phyloP scores from a whole-genome alignment of 805 yeast species.

The Pichia manshurica region DNA sequence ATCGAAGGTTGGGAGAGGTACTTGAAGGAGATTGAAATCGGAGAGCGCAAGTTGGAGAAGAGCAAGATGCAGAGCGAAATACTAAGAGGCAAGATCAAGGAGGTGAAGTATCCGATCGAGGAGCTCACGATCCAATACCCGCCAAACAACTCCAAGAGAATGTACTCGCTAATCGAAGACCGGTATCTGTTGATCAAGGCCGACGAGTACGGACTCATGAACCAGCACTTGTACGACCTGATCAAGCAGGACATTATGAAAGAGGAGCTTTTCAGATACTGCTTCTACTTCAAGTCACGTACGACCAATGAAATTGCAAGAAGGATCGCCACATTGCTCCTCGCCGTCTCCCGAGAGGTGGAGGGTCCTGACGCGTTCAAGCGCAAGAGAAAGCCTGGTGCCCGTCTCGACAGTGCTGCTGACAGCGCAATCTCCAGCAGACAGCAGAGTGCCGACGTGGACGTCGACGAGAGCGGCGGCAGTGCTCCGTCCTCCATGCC shows the following conservation, averaged over 20 bases:
- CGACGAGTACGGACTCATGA: conserved; percentile 57
- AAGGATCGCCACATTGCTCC: conserved; percentile 59
- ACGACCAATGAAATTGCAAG: conserved; percentile 67
- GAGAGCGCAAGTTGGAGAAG: conserved; percentile 61
- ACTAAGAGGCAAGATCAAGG: conserved; percentile 47
- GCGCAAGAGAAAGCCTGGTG: conserved; percentile 34
- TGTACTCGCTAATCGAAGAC: conserved; percentile 66
- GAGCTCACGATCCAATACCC: conserved; percentile 66
- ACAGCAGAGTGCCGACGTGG: conserved; percentile 28
- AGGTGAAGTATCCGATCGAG: conserved; percentile 53
- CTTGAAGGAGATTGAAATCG: conserved; percentile 62
- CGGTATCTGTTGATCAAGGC: conserved; percentile 57
- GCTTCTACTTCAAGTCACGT: conserved; percentile 69
- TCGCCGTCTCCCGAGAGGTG: conserved; percentile 64
- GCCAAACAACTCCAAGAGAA: conserved; percentile 74
- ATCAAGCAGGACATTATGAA: conserved; percentile 57
- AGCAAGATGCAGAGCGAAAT: conserved; percentile 50
- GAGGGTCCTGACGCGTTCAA: conserved; percentile 56
- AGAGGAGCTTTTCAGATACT: conserved; percentile 60
- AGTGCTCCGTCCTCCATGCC: too few species aligned
- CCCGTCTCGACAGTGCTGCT: conserved; percentile 12
- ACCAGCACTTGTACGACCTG: conserved; percentile 54
- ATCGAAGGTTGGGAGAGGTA: conserved; percentile 71
- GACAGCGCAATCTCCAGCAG: conserved; percentile 22
- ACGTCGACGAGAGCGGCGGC: neutral